Conservation (phyloP, 768 basidiomycete genomes). For the Lactifluus echinatus region DNA sequence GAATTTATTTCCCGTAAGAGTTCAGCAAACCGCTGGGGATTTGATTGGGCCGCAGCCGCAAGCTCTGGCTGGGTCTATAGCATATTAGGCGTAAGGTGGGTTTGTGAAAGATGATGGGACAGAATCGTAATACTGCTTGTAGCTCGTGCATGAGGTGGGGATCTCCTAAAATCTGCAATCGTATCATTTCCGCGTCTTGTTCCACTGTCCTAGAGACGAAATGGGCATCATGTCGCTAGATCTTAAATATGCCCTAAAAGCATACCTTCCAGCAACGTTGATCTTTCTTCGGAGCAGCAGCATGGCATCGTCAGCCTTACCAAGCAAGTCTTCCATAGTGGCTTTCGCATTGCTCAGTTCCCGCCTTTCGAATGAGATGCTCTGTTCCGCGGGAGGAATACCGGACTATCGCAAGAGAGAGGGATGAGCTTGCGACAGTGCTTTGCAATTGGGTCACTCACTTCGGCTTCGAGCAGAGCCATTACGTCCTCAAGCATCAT, state of each 20-base stretch:
- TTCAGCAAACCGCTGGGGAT: constrained; percentile 69
- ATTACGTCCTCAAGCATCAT: constrained; percentile 92
- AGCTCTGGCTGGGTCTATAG: constrained; percentile 73
- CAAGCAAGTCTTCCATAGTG: constrained; percentile 55
- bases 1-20: constrained; percentile 56
- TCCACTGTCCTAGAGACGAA: constrained; percentile 45
- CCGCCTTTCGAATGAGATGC: constrained; percentile 55
- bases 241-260: not conserved
- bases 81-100: not conserved
- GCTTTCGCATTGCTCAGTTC: constrained; percentile 59
- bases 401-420: constrained; percentile 47
- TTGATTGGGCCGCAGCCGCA: constrained; percentile 54
- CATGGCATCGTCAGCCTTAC: constrained; percentile 57
- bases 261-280: constrained; percentile 37
- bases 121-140: constrained; percentile 31
- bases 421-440: not conserved
- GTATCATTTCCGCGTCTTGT: constrained; percentile 85
- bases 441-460: constrained; percentile 31
- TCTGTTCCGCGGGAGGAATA: constrained; percentile 64
- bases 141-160: constrained; percentile 71
- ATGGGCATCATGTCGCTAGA: not conserved
- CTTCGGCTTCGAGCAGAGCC: constrained; percentile 94
- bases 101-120: not conserved
- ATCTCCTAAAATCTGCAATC: constrained; percentile 79
- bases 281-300: constrained; percentile 60